Base-by-base conservation (phyloP, 1,284 basidiomycete species). In the Limonomyces culmigenus region DNA sequence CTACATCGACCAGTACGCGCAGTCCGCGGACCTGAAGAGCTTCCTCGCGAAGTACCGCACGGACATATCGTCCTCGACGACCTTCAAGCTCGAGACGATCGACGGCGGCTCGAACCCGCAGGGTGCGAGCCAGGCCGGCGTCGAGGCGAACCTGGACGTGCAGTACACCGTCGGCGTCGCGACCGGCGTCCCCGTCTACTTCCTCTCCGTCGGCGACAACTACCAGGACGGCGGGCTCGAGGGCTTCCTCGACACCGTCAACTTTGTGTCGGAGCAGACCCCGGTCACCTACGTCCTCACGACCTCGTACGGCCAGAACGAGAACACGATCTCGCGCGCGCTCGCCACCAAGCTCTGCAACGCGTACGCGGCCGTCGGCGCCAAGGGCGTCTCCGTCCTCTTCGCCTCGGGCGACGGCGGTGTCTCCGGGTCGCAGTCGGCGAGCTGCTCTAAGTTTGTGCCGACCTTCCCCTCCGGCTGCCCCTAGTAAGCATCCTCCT, bases 331-430 rank as follows among this genome's bases (percentile, higher is more conserved):
- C 19, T 42, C 50, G 1, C 30, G 42, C 12, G 43, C 43, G 18
- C 42, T 47, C 35, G 49, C 50, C 14, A 60, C 56, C 37, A 50
- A 51, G 35, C 47, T 63, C 4, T 58, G 54, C 42, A 50, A 53
- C 36, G 49, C 48, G 5, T 56, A 54, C 42, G 49, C 48, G 38
- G 48, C 54, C 27, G 49, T 57, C 21, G 53, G 54, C 14, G 47
- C 53, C 19, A 53, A 52, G 19, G 58, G 58, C 18, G 50, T 51
- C 4, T 58, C 57, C 3, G 50, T 58, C 25, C 44, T 60, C 6
- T 59, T 59, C 39, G 47, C 56, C 2, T 55, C 55, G 13, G 59
- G 58, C 30, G 52, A 58, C 40, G 51, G 50, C 27, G 63, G 63
- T 41, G 60, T 65, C 31, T 41, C 51, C 17, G 54, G 54, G 18